Evolutionary conservation across 163 green algal species (phyloP), one percentile per base, ranked within the genome.

Genomic region (Dunaliella salina): DNA sequence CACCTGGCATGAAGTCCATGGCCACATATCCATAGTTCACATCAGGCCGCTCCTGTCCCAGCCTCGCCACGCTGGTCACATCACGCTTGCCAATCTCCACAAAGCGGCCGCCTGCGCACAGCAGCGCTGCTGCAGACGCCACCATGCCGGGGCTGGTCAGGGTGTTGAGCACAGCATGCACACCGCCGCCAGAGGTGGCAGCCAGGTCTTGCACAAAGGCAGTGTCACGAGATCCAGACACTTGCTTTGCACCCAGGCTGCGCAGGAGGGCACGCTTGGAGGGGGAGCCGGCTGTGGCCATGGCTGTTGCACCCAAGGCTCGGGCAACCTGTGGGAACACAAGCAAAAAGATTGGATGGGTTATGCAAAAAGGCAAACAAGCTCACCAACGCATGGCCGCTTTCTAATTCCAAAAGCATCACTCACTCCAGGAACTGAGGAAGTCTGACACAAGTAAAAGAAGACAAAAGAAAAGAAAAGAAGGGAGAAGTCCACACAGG

Each of bases 71-170:
- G 80, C 88, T 92, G 88, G 88, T 95, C 63, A 95, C 92, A 84
- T 95, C 93, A 57, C 93, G 90, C 90, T 96, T 96, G 85, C 91
- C 92, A 83, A 96, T 95, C 91, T 96, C 94, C 78, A 97, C 93
- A 90, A 96, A 94, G 0, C 90, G 84, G 0, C 93, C 95, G 32
- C 91, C 90, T 18, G 33, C 25, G 1, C 50, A 79, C 59, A 97
- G 87, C 0, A 82, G 67, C 1, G 91, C 59, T 79, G 96, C 57
- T 20, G 90, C 91, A 11, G 89, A 91, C 1, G 86, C 87, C 72
- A 97, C 91, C 90, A 97, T 94, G 83, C 95, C 95, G 50, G 91
- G 90, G 83, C 90, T 95, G 71, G 95, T 98, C 85, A 98, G 90
- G 40, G 88, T 94, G 90, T 98, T 98, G n/a, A 98, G 89, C 69